Conservation (phyloP, 2,329 filamentous ascomycete species). For the Metarhizium humberi region DNA sequence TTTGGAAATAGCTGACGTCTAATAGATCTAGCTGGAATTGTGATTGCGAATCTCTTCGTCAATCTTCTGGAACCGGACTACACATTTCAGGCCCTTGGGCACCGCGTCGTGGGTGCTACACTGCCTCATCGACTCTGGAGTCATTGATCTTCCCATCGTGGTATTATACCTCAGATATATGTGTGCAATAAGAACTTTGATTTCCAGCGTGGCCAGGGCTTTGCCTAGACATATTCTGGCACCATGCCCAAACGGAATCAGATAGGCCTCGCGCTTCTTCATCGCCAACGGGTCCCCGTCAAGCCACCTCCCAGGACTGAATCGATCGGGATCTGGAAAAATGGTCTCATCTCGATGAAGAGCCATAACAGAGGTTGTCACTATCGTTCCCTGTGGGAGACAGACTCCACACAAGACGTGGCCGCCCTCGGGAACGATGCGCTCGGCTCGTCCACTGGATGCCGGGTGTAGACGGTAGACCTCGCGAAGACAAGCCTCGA, state of each 20-base stretch:
- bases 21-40: too few species aligned
- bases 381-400: conserved; percentile 2
- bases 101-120: conserved; percentile 7
- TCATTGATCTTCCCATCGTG: not conserved
- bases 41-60: not conserved
- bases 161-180: conserved; percentile 2
- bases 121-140: conserved; percentile 3
- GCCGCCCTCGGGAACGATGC: conserved; percentile 5
- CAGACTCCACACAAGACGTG: not conserved
- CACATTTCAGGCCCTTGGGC: not conserved
- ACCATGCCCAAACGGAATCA: conserved; percentile 7
- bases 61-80: not conserved
- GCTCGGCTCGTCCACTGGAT: conserved; percentile 7
- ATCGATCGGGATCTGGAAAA: conserved; percentile 3
- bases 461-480: conserved; percentile 8
- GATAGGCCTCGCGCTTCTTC: not conserved
- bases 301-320: conserved; percentile 5
- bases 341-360: conserved; percentile 4
- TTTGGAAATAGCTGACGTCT: too few species aligned
- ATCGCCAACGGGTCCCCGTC: not conserved
- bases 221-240: conserved; percentile 6
- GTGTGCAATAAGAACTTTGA: conserved; percentile 2
- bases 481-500: conserved; percentile 6
- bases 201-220: conserved; percentile 6
- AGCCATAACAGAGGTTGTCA: conserved; percentile 1